phyloP scores from a whole-genome alignment of 108 stramenopile genomes.

The Bacterosira constricta region DNA sequence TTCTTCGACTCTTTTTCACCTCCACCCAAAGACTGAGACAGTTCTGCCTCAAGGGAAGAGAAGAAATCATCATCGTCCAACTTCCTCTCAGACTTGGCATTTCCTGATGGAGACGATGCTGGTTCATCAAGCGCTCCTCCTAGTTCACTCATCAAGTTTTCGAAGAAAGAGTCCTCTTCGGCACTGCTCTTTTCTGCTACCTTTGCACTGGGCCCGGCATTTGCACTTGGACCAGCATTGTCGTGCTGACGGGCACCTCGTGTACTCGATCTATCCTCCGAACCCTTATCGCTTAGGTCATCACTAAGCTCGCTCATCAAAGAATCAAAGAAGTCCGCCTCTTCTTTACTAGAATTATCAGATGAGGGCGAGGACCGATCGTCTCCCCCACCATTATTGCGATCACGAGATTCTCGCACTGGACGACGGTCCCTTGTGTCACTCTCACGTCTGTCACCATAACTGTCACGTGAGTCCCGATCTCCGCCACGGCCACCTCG shows the following conservation, averaged over 20 bases:
- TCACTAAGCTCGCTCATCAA: conserved; percentile 61
- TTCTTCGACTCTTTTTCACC: conserved; percentile 15
- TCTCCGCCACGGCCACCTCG: conserved; percentile 15
- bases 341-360: conserved; percentile 1
- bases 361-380: conserved; percentile 36
- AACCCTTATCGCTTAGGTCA: conserved; percentile 24
- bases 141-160: conserved; percentile 58
- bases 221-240: conserved; percentile 36
- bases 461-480: background rate
- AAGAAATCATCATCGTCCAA: conserved; percentile 80
- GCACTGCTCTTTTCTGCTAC: background rate
- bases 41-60: conserved; percentile 65
- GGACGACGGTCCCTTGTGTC: conserved; percentile 10
- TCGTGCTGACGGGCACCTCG: conserved; percentile 45
- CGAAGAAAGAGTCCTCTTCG: conserved; percentile 58
- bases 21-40: conserved; percentile 57
- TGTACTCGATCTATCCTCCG: conserved; percentile 4
- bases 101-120: conserved; percentile 11
- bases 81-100: conserved; percentile 7
- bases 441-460: conserved; percentile 10
- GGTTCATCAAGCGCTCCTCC: conserved; percentile 32
- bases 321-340: conserved; percentile 54
- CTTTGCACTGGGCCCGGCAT: background rate
- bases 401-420: conserved; percentile 18
- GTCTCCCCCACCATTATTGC: conserved; percentile 51